A percentile compares a stretch with the other conserved stretches of the same genome.
Conservation (phyloP, 345 rosid genomes). For the Euphorbia tirucalli region DNA sequence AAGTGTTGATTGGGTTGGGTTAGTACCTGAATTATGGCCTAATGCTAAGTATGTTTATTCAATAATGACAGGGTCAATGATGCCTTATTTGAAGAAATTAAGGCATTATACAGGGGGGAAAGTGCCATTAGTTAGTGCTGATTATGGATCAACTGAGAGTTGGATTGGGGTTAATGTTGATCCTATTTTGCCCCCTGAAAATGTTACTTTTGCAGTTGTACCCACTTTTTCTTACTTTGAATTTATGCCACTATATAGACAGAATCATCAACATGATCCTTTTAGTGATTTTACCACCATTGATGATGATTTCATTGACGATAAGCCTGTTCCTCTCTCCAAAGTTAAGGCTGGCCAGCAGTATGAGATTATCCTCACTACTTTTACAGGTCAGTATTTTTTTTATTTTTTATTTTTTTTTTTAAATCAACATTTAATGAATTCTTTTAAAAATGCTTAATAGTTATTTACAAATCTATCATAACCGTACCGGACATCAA, state of each 20-base stretch:
- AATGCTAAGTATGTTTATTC: conserved; percentile 84
- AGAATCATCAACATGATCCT: conserved; percentile 38
- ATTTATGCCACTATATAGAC: conserved; percentile 73
- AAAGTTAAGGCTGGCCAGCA: conserved; percentile 68
- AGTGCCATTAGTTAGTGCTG: conserved; percentile 80
- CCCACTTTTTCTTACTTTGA: conserved; percentile 91
- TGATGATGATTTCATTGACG: conserved; percentile 75
- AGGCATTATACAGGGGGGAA: conserved; percentile 61
- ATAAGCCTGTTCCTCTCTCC: conserved; percentile 70
- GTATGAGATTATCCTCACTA: conserved; percentile 89
- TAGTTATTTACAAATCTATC: too few species aligned
- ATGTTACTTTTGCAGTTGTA: conserved; percentile 71
- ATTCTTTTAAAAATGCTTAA: too few species aligned
- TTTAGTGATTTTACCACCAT: conserved; percentile 4
- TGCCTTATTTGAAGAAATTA: conserved; percentile 62
- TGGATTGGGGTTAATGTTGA: conserved; percentile 95
- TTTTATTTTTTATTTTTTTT: too few species aligned
- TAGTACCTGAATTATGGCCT: conserved; percentile 78
- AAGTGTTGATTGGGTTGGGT: conserved; percentile 48
- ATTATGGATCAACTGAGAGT: conserved; percentile 92
- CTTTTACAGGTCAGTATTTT: conserved; percentile 68
- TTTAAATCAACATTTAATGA: too few species aligned
- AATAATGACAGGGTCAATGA: conserved; percentile 96
- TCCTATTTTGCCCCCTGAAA: conserved; percentile 64
- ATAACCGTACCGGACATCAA: too few species aligned